phyloP scores from a whole-genome alignment of 164 flowering plant species.

The Chimonanthus salicifolius region DNA sequence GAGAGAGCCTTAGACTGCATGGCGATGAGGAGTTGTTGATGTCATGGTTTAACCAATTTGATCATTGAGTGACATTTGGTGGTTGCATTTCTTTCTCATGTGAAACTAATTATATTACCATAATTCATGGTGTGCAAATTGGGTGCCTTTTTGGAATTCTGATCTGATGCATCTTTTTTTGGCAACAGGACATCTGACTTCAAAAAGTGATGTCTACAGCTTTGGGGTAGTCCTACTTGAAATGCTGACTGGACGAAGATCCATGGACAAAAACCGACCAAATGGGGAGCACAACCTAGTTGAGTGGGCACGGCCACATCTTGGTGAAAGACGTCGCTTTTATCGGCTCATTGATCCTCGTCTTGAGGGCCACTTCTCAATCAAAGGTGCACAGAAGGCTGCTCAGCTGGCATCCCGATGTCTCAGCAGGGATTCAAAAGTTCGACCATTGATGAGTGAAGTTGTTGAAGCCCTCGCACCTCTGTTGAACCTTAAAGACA shows the following conservation, averaged over 20 bases:
- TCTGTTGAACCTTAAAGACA: constrained; percentile 70
- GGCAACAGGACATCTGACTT: constrained; percentile 74
- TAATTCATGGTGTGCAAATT: background rate
- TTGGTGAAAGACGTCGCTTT: constrained; percentile 67
- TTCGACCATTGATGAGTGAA: constrained; percentile 74
- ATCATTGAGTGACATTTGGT: too few species aligned
- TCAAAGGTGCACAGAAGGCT: constrained; percentile 83
- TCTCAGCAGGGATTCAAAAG: constrained; percentile 80
- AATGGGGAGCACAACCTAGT: constrained; percentile 90
- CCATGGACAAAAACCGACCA: constrained; percentile 88
- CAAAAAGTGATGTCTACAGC: constrained; percentile 86
- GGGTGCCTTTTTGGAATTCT: background rate
- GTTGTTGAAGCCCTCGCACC: constrained; percentile 73
- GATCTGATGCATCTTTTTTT: background rate
- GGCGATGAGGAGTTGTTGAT: too few species aligned
- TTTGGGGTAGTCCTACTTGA: constrained; percentile 90
- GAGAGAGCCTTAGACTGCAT: too few species aligned
- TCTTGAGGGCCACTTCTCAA: constrained; percentile 82
- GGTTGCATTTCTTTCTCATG: too few species aligned
- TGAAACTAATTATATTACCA: too few species aligned
- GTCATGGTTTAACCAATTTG: too few species aligned
- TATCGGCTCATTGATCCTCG: constrained; percentile 76
- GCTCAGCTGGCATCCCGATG: constrained; percentile 71
- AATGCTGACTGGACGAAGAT: constrained; percentile 82
- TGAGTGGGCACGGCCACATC: constrained; percentile 87